Conservation (phyloP, 306 rosid genomes). For the Casuarina cunninghamiana region DNA sequence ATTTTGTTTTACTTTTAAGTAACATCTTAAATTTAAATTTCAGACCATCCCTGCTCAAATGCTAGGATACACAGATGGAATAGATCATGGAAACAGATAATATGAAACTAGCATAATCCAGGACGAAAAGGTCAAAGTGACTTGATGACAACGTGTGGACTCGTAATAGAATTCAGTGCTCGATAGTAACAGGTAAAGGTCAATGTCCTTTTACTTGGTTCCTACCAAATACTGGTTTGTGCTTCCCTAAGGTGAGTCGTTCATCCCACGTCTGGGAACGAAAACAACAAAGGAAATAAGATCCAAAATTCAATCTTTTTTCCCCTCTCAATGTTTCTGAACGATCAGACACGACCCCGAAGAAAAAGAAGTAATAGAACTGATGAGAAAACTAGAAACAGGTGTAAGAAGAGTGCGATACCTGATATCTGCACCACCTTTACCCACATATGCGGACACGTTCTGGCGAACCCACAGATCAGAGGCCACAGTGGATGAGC, state of each 20-base stretch:
- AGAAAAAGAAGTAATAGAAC: background rate
- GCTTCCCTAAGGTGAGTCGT: background rate
- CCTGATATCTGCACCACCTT: conserved; percentile 91
- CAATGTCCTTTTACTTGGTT: background rate
- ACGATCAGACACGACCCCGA: background rate
- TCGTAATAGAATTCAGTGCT: background rate
- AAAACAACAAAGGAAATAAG: background rate
- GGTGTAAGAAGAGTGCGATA: conserved; percentile 6
- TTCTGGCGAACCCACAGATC: conserved; percentile 86
- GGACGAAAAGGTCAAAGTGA: background rate
- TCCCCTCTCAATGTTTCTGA: background rate
- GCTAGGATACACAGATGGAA: background rate
- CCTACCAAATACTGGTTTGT: background rate
- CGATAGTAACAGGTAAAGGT: background rate
- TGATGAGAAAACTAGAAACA: background rate
- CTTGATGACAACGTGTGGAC: background rate
- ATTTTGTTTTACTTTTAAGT: background rate
- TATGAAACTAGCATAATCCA: background rate
- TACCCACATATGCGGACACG: conserved; percentile 60
- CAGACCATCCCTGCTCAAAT: background rate
- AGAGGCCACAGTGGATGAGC: conserved; percentile 66
- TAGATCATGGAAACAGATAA: background rate
- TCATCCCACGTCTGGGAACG: background rate
- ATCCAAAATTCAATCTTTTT: background rate
- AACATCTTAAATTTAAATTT: background rate